These are phyloP conservation scores for Aureobasidium uvarum DNA, from an alignment of 2,329 filamentous ascomycete species.

Conservation along the genomic window DNA sequence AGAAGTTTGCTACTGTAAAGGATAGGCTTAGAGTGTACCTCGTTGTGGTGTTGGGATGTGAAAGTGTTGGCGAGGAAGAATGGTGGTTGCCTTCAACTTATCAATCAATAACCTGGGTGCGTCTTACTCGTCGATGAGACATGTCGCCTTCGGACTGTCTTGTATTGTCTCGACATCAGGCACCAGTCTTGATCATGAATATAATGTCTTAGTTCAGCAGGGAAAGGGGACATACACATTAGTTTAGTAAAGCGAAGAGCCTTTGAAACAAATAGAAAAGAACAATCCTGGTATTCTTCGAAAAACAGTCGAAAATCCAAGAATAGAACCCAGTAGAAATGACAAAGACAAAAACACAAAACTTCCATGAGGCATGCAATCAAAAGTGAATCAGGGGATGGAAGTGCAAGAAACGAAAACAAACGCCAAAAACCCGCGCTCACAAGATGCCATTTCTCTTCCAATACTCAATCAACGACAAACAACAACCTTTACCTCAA, in stretches of 20 bases:
- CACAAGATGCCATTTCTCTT: constrained; percentile 1
- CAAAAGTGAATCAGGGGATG: not conserved
- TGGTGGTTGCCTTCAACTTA: too few relatives aligned
- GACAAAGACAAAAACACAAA: not conserved
- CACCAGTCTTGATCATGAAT: too few relatives aligned
- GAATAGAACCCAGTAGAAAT: not conserved
- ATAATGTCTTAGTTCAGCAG: too few relatives aligned
- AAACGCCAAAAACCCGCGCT: not conserved
- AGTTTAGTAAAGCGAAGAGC: not conserved
- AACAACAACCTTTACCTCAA: constrained; percentile 21
- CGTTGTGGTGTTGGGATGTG: too few relatives aligned
- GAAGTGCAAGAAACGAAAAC: not conserved
- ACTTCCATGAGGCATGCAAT: not conserved
- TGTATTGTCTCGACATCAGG: too few relatives aligned
- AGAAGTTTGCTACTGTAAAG: too few relatives aligned
- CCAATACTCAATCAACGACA: not conserved
- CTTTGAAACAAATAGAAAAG: not conserved
- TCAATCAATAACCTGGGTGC: too few relatives aligned
- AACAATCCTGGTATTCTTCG: not conserved
- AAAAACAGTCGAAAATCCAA: not conserved
- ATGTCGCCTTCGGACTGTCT: too few relatives aligned
- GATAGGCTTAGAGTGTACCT: too few relatives aligned
- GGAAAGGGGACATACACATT: not conserved
- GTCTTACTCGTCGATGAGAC: too few relatives aligned
- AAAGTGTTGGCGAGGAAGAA: too few relatives aligned